Percentiles rank a stretch among this genome's conserved stretches.
phyloP scores from a whole-genome alignment of 306 rosid genomes.

The Ormosia semicastrata region DNA sequence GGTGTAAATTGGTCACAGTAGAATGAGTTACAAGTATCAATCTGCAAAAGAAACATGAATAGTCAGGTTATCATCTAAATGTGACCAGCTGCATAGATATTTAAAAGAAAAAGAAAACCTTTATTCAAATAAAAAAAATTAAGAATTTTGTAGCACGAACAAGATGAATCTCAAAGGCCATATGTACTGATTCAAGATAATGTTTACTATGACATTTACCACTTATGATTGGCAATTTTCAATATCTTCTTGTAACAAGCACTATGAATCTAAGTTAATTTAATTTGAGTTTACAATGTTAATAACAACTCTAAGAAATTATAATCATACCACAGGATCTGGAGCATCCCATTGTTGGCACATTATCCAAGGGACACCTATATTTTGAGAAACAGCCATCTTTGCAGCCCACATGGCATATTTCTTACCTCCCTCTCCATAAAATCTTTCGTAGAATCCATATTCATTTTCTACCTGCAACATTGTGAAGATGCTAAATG shows the following conservation, averaged over 20 bases:
- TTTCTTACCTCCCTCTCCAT: conserved; percentile 81
- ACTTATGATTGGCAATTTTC: not conserved
- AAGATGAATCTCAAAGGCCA: not conserved
- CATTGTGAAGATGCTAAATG: not conserved
- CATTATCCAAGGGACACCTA: conserved; percentile 95
- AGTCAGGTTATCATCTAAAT: conserved; percentile 12
- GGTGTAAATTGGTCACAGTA: conserved; percentile 90
- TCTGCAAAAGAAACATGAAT: conserved; percentile 53
- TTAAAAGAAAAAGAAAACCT: not conserved
- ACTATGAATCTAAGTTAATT: not conserved
- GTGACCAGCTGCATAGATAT: conserved; percentile 12
- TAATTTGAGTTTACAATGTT: not conserved
- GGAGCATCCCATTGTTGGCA: conserved; percentile 98
- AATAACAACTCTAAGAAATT: conserved; percentile 6
- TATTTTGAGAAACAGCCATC: conserved; percentile 89
- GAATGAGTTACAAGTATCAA: conserved; percentile 88
- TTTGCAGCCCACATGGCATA: conserved; percentile 92
- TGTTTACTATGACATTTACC: not conserved
- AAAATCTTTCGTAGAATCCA: conserved; percentile 70
- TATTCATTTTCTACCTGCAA: conserved; percentile 92
- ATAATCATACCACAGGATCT: conserved; percentile 72
- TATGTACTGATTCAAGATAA: not conserved
- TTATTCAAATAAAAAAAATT: not conserved
- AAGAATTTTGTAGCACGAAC: not conserved
- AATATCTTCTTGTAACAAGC: conserved; percentile 13